These are phyloP conservation scores for Ustilago tritici DNA, from an alignment of 1,284 basidiomycete genomes.

Conservation along the genomic window DNA sequence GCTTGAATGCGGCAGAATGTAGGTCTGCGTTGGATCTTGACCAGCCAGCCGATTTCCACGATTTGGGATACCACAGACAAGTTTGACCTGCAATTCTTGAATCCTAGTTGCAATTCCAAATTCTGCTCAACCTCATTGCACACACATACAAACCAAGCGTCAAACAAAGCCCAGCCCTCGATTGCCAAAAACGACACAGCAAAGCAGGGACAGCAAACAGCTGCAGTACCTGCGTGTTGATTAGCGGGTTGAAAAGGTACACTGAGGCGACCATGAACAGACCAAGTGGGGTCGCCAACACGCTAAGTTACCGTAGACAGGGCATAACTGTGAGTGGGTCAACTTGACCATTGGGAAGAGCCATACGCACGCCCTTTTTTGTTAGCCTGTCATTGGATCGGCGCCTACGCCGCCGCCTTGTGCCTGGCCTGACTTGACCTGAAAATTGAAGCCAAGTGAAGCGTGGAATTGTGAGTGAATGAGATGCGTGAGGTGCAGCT, in stretches of 20 bases:
- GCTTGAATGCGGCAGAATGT: too few relatives aligned
- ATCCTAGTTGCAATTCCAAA: background rate
- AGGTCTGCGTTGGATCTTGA: background rate
- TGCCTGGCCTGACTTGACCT: background rate
- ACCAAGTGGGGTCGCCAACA: background rate
- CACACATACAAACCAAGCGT: background rate
- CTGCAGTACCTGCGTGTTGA: slow-evolving; percentile 1
- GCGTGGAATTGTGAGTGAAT: background rate
- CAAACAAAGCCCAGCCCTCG: background rate
- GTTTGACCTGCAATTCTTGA: background rate
- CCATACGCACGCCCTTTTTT: background rate
- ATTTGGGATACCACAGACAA: too few relatives aligned
- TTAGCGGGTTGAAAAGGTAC: background rate
- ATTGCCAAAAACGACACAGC: background rate
- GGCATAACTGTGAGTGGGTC: too few relatives aligned
- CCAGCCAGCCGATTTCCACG: background rate
- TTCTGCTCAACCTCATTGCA: background rate
- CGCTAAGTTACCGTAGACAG: too few relatives aligned
- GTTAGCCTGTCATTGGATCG: background rate
- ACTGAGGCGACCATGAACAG: background rate
- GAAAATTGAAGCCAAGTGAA: background rate
- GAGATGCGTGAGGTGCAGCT: background rate
- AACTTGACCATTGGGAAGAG: too few relatives aligned
- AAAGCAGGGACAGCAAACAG: slow-evolving; percentile 1
- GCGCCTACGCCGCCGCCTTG: background rate